Conservation (phyloP, 164 flowering plant genomes). For the Chloranthus sessilifolius region DNA sequence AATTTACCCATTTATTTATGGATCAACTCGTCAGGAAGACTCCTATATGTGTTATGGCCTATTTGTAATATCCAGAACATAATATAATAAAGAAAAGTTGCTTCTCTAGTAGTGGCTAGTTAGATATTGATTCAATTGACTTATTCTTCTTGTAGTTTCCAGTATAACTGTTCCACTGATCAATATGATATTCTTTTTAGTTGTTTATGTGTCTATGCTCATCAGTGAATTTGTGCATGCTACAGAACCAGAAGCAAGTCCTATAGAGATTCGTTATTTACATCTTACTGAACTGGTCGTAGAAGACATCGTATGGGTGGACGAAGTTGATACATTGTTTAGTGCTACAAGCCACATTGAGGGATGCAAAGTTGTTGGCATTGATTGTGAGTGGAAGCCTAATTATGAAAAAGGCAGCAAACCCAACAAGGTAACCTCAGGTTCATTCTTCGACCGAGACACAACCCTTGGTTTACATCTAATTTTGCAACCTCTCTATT, state of each 20-base stretch:
- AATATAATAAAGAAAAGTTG: too few relatives aligned
- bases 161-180: neutral
- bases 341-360: slow-evolving; percentile 59
- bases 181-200: neutral
- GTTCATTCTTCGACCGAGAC: slow-evolving; percentile 3
- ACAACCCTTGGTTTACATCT: neutral
- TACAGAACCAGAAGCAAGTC: slow-evolving; percentile 45
- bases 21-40: too few relatives aligned
- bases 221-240: neutral
- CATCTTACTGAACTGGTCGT: slow-evolving; percentile 46
- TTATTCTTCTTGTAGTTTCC: neutral
- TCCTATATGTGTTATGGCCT: too few relatives aligned
- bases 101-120: too few relatives aligned
- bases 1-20: too few relatives aligned
- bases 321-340: slow-evolving; percentile 47
- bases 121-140: neutral
- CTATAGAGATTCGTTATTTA: slow-evolving; percentile 35
- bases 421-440: slow-evolving; percentile 60
- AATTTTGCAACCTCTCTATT: slow-evolving; percentile 2
- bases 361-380: slow-evolving; percentile 72
- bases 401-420: slow-evolving; percentile 76
- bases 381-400: slow-evolving; percentile 99
- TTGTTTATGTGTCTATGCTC: neutral
- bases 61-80: too few relatives aligned
- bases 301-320: slow-evolving; percentile 80